Base-by-base conservation (phyloP, 2,329 filamentous ascomycete genomes). In the Cladosporium phlei region DNA sequence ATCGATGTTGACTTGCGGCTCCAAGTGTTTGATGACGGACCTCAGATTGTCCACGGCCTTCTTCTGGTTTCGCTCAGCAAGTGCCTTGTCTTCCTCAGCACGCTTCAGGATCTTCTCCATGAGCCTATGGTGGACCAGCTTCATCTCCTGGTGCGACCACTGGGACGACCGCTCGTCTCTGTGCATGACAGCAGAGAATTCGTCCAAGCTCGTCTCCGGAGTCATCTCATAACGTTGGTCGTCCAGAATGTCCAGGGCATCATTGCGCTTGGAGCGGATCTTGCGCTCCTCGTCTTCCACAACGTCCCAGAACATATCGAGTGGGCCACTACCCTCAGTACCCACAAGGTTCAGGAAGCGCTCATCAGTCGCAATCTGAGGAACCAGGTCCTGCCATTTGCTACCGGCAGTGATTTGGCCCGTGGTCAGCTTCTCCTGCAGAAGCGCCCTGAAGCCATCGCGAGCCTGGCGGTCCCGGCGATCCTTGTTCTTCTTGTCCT, bases 271-370 rank as follows among this genome's bases (percentile, higher is more conserved):
- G 4, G 57, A 55, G 4, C 59, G 57, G 17, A 66, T 55, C 49
- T 59, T 60, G 29, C 86, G 82, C 62, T 98, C 91, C 66, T 97
- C 89, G 65, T 95, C 89, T 65, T 97, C 93, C 20, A 97, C 77
- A 38, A 90, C 74, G 64, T 98, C 93, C 88, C 91, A 96, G 71
- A 98, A 97, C 5, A 98, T 74, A 60, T 97, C 89, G 54, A 95
- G 77, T 11, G 93, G 88, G 4, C 55, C 59, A 47, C 57, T 62
- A 12, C 63, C 63, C 49, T 79, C 69, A 62, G 94, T 88, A 42
- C 89, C 90, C 50, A 90, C 78, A 75, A 95, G 88, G 53, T 81
- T 82, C 57, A 75, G 77, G 67, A 95, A 97, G 55, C 90, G 86
- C 38, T 84, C 78, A 60, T 98, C 93, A 46, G 86, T 74, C 57